Evolutionary conservation across 257 asterid genomes (phyloP).

Genomic region (Coffea canephora): DNA sequence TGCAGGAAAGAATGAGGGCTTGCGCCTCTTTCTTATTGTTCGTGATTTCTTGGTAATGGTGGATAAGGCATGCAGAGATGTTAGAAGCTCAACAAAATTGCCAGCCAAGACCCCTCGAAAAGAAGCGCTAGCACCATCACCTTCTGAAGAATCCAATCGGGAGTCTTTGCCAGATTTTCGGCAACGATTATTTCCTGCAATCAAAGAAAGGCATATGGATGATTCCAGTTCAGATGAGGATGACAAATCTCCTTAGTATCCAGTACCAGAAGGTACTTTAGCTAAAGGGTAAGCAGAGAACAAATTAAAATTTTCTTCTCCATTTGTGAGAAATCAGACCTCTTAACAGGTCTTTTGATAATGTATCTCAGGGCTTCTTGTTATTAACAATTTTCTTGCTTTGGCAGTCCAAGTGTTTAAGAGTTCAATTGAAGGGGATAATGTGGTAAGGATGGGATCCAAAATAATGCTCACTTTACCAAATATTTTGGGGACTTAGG

Average conservation of each 20-base stretch:
- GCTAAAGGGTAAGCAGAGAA: not conserved
- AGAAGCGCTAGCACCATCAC: constrained; percentile 38
- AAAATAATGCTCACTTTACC: not conserved
- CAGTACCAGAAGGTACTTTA: constrained; percentile 7
- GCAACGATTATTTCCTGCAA: constrained; percentile 61
- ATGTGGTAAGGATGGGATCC: not conserved
- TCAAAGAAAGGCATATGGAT: constrained; percentile 51
- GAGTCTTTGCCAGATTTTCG: constrained; percentile 47
- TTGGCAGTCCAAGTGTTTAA: not conserved
- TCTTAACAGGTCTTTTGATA: not conserved
- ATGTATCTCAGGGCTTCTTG: not conserved
- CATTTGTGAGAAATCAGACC: not conserved
- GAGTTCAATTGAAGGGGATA: not conserved
- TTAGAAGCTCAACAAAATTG: constrained; percentile 36
- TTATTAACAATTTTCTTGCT: not conserved
- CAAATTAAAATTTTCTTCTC: not conserved
- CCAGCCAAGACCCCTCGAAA: constrained; percentile 38
- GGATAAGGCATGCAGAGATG: constrained; percentile 67
- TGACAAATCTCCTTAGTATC: constrained; percentile 28
- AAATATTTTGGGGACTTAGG: not conserved
- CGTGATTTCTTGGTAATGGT: constrained; percentile 76
- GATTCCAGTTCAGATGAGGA: constrained; percentile 68
- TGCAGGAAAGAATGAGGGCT: constrained; percentile 65
- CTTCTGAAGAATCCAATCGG: constrained; percentile 43
- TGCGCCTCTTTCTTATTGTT: constrained; percentile 59